Conservation (phyloP, 305 asterid genomes). For the Nicotiana rustica region DNA sequence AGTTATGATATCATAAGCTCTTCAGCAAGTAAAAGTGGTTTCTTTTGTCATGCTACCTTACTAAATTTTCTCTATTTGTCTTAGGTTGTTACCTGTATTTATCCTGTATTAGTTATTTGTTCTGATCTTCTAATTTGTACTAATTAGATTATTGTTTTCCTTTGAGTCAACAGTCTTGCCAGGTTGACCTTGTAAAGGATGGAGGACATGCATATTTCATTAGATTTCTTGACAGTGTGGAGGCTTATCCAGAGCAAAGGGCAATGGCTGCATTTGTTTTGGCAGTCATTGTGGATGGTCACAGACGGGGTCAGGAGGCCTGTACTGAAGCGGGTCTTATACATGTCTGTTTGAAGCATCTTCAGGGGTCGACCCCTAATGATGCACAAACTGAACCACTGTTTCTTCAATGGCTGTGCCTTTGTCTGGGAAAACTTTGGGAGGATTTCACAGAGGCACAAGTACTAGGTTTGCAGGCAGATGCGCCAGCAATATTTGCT, state of each 20-base stretch:
- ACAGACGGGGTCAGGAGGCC: conserved; percentile 93
- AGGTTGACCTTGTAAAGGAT: conserved; percentile 99
- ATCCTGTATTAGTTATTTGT: conserved; percentile 3
- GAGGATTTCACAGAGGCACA: conserved; percentile 95
- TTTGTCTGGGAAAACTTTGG: conserved; percentile 97
- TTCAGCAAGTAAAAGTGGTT: neutral
- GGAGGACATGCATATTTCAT: conserved; percentile 91
- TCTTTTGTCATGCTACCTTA: neutral
- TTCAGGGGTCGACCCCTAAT: conserved; percentile 73
- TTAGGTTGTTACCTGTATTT: neutral
- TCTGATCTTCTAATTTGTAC: neutral
- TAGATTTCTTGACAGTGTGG: conserved; percentile 88
- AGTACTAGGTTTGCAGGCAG: conserved; percentile 78
- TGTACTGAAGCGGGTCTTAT: conserved; percentile 82
- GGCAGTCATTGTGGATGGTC: conserved; percentile 97
- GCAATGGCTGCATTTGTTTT: conserved; percentile 99
- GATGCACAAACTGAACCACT: conserved; percentile 93
- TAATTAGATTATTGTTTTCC: conserved; percentile 31
- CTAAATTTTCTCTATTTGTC: neutral
- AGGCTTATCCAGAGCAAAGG: conserved; percentile 98
- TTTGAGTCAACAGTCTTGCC: conserved; percentile 79
- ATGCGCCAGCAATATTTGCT: conserved; percentile 81
- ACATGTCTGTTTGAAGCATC: conserved; percentile 86
- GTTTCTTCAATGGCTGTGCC: conserved; percentile 96
- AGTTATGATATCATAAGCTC: conserved; percentile 21